A percentile compares a stretch with the other conserved stretches of the same genome.
Conservation (phyloP, 73 alveolate species). For the Paramecium caudatum region DNA sequence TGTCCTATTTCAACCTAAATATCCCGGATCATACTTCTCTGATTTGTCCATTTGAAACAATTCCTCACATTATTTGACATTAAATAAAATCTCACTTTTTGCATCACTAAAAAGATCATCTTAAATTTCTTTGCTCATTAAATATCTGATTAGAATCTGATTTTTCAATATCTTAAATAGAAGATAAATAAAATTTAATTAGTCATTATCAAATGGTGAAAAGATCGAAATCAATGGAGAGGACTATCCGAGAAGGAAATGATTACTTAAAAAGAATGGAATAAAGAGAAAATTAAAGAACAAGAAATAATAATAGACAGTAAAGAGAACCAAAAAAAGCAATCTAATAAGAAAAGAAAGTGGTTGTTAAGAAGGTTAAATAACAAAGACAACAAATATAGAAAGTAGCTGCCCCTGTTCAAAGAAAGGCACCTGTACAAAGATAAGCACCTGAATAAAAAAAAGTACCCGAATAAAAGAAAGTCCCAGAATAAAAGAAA, state of each 20-base stretch:
- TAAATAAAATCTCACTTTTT: conserved; percentile 54
- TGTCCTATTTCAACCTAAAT: conserved; percentile 9
- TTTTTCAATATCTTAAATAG: background rate
- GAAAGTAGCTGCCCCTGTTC: background rate
- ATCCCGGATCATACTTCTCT: background rate
- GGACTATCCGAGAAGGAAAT: conserved; percentile 29
- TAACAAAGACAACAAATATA: background rate
- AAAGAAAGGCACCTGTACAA: too few relatives aligned
- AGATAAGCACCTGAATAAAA: too few relatives aligned
- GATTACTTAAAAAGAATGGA: conserved; percentile 7
- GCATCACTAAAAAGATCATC: conserved; percentile 15
- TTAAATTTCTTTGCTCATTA: too few relatives aligned
- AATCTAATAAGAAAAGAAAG: background rate
- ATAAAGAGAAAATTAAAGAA: background rate
- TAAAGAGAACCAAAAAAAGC: background rate
- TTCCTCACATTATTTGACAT: conserved; percentile 59
- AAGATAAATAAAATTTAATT: conserved; percentile 13
- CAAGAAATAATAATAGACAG: background rate
- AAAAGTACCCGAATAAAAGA: too few relatives aligned
- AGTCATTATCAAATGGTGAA: conserved; percentile 15
- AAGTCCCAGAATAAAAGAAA: too few relatives aligned
- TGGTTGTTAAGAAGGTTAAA: too few relatives aligned
- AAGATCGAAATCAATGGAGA: conserved; percentile 58
- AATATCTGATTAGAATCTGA: conserved; percentile 20
- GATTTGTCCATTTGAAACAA: conserved; percentile 54